Conservation (phyloP, 1,139 yeast genomes). For the Diutina pseudorugosa region DNA sequence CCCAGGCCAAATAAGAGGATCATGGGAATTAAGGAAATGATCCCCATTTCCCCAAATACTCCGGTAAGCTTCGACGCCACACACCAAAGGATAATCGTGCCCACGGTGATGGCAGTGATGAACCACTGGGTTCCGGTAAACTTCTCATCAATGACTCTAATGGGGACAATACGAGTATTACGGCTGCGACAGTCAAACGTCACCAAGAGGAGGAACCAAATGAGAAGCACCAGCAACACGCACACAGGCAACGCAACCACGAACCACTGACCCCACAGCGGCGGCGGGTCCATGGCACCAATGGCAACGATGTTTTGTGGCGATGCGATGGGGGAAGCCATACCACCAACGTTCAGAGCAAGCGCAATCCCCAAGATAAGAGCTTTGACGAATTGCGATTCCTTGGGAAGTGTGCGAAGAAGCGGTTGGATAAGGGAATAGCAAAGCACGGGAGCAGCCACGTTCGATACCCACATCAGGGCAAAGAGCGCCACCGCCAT, state of each 20-base stretch:
- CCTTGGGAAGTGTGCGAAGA: constrained; percentile 48
- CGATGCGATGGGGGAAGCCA: constrained; percentile 73
- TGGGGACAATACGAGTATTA: constrained; percentile 32
- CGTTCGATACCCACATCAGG: constrained; percentile 73
- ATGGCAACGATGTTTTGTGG: constrained; percentile 72
- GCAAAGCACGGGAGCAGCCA: constrained; percentile 68
- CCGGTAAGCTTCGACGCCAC: constrained; percentile 44
- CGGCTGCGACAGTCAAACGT: constrained; percentile 40
- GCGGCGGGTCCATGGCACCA: constrained; percentile 52
- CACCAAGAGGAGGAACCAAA: constrained; percentile 45
- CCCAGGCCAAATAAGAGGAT: constrained; percentile 64
- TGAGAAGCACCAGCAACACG: constrained; percentile 35
- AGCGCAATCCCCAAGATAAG: constrained; percentile 61
- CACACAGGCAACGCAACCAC: constrained; percentile 58
- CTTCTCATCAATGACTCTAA: constrained; percentile 47
- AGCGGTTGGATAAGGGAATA: constrained; percentile 57
- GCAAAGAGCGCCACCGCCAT: constrained; percentile 60
- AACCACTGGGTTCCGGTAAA: constrained; percentile 56
- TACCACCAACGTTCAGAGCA: constrained; percentile 64
- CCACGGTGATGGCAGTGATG: constrained; percentile 36
- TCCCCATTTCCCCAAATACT: constrained; percentile 60
- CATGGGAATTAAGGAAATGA: constrained; percentile 55
- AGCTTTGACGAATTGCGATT: constrained; percentile 50
- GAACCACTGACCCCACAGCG: constrained; percentile 73
- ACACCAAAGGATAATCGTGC: constrained; percentile 64